A percentile compares a stretch with the other conserved stretches of the same genome.
Evolutionary conservation across 1,284 basidiomycete species (phyloP).

Genomic region (Cutaneotrichosporon sp.): DNA sequence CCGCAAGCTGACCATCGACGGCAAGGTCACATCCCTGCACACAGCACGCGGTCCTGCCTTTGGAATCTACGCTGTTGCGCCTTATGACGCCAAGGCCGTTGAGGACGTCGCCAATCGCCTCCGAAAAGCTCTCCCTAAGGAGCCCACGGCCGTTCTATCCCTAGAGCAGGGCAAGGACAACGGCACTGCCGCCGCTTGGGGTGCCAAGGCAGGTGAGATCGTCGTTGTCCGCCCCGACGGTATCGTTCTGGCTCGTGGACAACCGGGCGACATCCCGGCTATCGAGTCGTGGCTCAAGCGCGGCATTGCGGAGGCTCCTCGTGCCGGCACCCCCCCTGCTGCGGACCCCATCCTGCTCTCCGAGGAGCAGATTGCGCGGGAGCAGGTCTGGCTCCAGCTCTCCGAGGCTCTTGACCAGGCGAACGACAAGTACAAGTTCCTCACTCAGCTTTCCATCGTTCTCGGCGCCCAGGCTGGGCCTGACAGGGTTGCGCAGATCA

Average conservation of each 20-base stretch:
- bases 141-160: slow-evolving; percentile 5
- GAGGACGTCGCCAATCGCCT: slow-evolving; percentile 2
- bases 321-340: background rate
- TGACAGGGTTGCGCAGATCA: background rate
- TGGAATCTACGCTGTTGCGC: slow-evolving; percentile 10
- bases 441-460: slow-evolving; percentile 14
- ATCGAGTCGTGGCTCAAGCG: slow-evolving; percentile 7
- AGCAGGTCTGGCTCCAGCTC: slow-evolving; percentile 15
- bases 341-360: slow-evolving; percentile 14
- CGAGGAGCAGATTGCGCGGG: slow-evolving; percentile 10
- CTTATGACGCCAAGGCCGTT: background rate
- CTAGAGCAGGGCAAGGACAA: slow-evolving; percentile 9
- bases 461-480: slow-evolving; percentile 15
- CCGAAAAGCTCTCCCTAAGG: slow-evolving; percentile 11
- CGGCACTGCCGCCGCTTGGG: slow-evolving; percentile 6
- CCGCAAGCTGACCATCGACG: slow-evolving; percentile 9
- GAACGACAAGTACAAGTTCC: slow-evolving; percentile 8
- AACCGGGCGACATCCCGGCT: background rate
- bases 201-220: slow-evolving; percentile 8
- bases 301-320: background rate
- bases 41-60: slow-evolving; percentile 13
- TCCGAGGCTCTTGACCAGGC: slow-evolving; percentile 14
- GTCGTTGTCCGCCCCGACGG: slow-evolving; percentile 19
- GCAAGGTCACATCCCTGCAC: slow-evolving; percentile 5
- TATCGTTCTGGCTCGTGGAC: slow-evolving; percentile 15